phyloP scores from a whole-genome alignment of 805 yeast species.

The Metschnikowia santaceciliae region DNA sequence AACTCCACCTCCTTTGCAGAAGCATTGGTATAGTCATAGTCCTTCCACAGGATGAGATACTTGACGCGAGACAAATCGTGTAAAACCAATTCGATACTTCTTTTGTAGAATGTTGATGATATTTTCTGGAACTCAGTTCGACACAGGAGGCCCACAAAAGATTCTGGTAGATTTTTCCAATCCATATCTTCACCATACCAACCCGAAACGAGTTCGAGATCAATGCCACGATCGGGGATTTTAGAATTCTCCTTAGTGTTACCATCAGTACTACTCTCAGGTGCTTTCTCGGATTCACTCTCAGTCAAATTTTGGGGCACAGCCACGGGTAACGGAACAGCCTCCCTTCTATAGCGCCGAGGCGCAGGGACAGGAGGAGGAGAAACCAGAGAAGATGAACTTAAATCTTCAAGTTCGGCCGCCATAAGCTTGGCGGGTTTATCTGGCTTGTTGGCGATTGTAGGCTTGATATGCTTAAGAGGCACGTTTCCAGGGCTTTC shows the following conservation, averaged over 20 bases:
- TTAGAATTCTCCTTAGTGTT: too few species aligned
- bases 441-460: conserved; percentile 3
- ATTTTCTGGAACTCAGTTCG: too few species aligned
- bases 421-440: conserved; percentile 2
- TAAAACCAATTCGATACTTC: conserved; percentile 23
- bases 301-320: conserved; percentile 20
- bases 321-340: conserved; percentile 15
- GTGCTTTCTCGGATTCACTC: too few species aligned
- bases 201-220: conserved; percentile 40
- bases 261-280: too few species aligned
- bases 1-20: conserved; percentile 28
- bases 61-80: conserved; percentile 38
- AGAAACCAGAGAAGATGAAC: conserved; percentile 30
- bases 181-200: conserved; percentile 36
- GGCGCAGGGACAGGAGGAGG: conserved; percentile 36
- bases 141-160: too few species aligned
- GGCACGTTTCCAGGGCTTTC: conserved; percentile 16
- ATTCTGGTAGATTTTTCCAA: too few species aligned
- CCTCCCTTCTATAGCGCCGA: conserved; percentile 16
- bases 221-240: conserved; percentile 15
- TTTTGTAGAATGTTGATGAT: too few species aligned
- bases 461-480: conserved; percentile 16
- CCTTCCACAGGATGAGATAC: conserved; percentile 40
- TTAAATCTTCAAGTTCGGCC: background rate
- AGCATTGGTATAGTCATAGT: conserved; percentile 19